These are phyloP conservation scores for Quercus tomentella DNA, from an alignment of 331 rosid species.

Conservation along the genomic window DNA sequence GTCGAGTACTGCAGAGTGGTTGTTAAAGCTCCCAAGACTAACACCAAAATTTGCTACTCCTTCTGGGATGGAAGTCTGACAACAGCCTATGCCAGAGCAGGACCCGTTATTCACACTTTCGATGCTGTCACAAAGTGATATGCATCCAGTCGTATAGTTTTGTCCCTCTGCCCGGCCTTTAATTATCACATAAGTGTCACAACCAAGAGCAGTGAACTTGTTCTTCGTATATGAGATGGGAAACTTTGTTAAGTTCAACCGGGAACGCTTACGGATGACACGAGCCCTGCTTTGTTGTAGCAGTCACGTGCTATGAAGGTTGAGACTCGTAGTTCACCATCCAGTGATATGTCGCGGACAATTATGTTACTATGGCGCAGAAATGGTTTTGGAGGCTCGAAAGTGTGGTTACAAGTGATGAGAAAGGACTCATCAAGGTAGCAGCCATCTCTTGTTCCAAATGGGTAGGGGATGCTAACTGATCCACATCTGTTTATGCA, in stretches of 20 bases:
- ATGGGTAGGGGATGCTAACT: not conserved
- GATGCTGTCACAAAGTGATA: not conserved
- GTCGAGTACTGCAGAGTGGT: not conserved
- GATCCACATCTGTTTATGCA: not conserved
- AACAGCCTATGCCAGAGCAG: not conserved
- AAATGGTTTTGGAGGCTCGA: not conserved
- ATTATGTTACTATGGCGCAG: not conserved
- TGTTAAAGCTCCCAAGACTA: not conserved
- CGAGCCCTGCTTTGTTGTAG: too few relatives aligned
- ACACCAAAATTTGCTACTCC: not conserved
- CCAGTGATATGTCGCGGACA: slow-evolving; percentile 11
- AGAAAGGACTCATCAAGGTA: not conserved
- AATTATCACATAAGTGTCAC: not conserved
- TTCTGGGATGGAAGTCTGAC: not conserved
- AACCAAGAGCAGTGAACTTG: not conserved
- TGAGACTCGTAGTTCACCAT: too few relatives aligned
- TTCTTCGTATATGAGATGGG: not conserved
- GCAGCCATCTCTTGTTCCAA: not conserved
- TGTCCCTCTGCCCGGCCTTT: not conserved
- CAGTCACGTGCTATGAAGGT: too few relatives aligned
- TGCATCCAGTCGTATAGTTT: not conserved
- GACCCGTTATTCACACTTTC: not conserved
- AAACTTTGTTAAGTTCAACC: too few relatives aligned
- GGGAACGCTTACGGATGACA: too few relatives aligned
- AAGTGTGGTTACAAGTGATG: not conserved